Evolutionary conservation across 2,329 filamentous ascomycete genomes (phyloP).

Genomic region (Colletotrichum sp.): DNA sequence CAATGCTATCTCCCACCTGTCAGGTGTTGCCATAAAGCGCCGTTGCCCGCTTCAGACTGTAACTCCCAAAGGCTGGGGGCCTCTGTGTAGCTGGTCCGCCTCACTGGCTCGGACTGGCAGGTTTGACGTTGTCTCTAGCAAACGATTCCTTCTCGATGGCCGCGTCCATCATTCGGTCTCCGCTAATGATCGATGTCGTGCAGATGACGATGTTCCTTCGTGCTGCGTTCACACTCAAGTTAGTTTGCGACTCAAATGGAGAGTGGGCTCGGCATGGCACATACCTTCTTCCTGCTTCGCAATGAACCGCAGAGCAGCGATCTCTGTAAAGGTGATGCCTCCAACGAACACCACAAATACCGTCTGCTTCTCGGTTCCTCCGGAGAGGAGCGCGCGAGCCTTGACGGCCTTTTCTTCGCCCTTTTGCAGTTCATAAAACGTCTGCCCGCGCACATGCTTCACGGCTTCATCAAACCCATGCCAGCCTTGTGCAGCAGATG

Average conservation of each 20-base stretch:
- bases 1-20: not conserved
- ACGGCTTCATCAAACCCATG: conserved; percentile 91
- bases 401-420: conserved; percentile 93
- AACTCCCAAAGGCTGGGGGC: not conserved
- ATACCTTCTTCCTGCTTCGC: conserved; percentile 79
- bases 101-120: conserved; percentile 22
- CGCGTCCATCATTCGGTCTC: conserved; percentile 85
- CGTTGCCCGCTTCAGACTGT: not conserved
- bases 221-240: conserved; percentile 42
- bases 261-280: not conserved
- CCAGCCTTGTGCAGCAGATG: conserved; percentile 73
- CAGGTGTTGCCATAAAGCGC: not conserved
- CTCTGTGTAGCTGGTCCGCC: not conserved
- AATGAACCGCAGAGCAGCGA: conserved; percentile 91
- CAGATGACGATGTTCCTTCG: conserved; percentile 88
- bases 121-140: conserved; percentile 41
- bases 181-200: conserved; percentile 89
- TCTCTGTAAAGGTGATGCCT: conserved; percentile 96
- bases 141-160: conserved; percentile 77
- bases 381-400: conserved; percentile 81
- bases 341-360: conserved; percentile 97
- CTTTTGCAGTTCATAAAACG: conserved; percentile 90
- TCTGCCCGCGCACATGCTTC: conserved; percentile 85
- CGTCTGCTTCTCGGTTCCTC: conserved; percentile 77
- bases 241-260: not conserved